phyloP scores from a whole-genome alignment of 1,284 basidiomycete species.

The Puccinia triticina region DNA sequence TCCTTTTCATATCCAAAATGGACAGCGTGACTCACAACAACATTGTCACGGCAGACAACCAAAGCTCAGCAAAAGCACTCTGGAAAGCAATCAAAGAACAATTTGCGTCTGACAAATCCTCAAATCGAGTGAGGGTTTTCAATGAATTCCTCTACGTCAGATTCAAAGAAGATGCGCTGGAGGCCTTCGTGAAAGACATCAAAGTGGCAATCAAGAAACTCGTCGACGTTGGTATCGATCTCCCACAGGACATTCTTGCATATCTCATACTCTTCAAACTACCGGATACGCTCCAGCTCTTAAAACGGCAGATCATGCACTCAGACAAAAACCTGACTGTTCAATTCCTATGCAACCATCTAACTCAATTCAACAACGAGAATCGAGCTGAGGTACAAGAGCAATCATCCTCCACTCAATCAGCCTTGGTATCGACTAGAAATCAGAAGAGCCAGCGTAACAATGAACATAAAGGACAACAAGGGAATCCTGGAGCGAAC shows the following conservation, averaged over 20 bases:
- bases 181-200: not conserved
- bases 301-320: not conserved
- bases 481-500: too few relatives aligned
- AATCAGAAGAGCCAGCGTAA: not conserved
- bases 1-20: not conserved
- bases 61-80: not conserved
- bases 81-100: not conserved
- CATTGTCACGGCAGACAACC: not conserved
- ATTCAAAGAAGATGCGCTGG: not conserved
- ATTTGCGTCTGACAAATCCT: not conserved
- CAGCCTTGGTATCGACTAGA: not conserved
- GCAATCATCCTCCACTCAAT: not conserved
- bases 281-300: not conserved
- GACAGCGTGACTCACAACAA: not conserved
- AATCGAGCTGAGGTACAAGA: not conserved
- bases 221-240: not conserved
- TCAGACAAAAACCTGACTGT: not conserved
- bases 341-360: not conserved
- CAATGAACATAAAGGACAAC: not conserved
- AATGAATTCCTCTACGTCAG: not conserved
- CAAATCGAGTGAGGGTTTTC: not conserved
- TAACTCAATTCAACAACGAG: not conserved
- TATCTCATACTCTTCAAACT: not conserved
- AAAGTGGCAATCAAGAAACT: not conserved
- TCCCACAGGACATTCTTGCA: not conserved